These are phyloP conservation scores for Hippophae gyantsensis DNA, from an alignment of 306 rosid genomes.

Conservation along the genomic window DNA sequence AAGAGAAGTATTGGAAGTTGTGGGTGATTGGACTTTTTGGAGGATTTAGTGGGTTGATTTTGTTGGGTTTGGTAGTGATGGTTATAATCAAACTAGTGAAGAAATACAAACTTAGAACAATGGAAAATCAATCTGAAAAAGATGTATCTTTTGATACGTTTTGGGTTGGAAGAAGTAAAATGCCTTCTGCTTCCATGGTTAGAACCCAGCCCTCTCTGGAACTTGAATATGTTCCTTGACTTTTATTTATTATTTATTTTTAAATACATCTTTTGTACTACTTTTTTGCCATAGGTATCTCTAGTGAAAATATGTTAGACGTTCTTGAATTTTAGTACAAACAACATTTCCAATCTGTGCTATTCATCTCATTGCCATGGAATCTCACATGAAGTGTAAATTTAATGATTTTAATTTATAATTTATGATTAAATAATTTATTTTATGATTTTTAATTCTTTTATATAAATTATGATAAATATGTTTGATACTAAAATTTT, in stretches of 20 bases:
- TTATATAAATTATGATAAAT: no score
- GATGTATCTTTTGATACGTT: constrained; percentile 51
- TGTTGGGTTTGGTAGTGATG: constrained; percentile 26
- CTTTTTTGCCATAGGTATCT: not conserved
- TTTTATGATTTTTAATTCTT: no score
- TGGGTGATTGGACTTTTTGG: constrained; percentile 41
- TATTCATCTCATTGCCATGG: no score
- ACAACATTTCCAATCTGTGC: no score
- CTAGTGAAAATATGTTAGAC: constrained; percentile 13
- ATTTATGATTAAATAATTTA: no score
- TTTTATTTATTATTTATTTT: not conserved
- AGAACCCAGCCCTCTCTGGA: constrained; percentile 81
- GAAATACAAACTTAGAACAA: constrained; percentile 28
- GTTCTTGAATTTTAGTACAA: constrained; percentile 1
- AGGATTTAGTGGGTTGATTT: constrained; percentile 38
- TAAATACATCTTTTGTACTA: not conserved
- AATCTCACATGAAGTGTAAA: no score
- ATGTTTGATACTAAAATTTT: no score
- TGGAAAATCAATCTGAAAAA: constrained; percentile 56
- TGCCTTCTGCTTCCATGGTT: constrained; percentile 64
- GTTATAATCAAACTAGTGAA: constrained; percentile 6
- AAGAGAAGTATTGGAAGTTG: constrained; percentile 15
- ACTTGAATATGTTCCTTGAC: constrained; percentile 27
- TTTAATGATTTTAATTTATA: no score
- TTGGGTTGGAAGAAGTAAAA: constrained; percentile 73